Base-by-base conservation (phyloP, 306 rosid species). In the Nissolia schottii region DNA sequence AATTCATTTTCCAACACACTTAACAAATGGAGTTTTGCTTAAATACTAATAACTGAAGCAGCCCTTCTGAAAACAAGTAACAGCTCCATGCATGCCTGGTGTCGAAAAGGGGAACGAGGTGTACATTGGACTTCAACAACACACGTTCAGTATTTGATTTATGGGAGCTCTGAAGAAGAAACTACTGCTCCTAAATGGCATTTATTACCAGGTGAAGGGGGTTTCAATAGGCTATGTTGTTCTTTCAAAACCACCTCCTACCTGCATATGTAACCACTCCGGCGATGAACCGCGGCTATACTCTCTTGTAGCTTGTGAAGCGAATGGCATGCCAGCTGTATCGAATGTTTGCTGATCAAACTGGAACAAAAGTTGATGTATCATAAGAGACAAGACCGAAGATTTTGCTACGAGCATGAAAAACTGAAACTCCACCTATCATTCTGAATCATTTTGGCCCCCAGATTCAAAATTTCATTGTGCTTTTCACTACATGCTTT, bases 221-320 rank as follows among this genome's bases (percentile, higher is more conserved):
- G n/a, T n/a, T 74, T 77, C 84, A 73, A 57, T 18, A 32, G 77
- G 74, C 75, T 88, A 90, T 8, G 88, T 63, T 45, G 92, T 76
- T 88, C 90, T 84, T 80, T 87, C 97, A 54, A 88, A 93, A 74
- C 90, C 85, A 22, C 97, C 85, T 71, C 98, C 98, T 29, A 93
- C 77, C 86, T 93, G 98, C 98, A 93, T 93, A 61, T 93, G 98
- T 80, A 93, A 73, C 98, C 97, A 93, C 45, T 93, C 92, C 0
- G 98, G 96, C 3, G 98, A 88, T 25, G 93, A 80, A 23, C 93
- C 92, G 1, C 90, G 87, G 75, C 85, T 85, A 53, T 81, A 88
- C 48, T 90, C 96, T 85, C 97, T 82, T 28, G 88, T 48, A 35
- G 90, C 86, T 80, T 90, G 97, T 51, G 96, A 82, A 22, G 83